These are phyloP conservation scores for Mariannaea elegans DNA, from an alignment of 2,329 filamentous ascomycete genomes.

Conservation along the genomic window DNA sequence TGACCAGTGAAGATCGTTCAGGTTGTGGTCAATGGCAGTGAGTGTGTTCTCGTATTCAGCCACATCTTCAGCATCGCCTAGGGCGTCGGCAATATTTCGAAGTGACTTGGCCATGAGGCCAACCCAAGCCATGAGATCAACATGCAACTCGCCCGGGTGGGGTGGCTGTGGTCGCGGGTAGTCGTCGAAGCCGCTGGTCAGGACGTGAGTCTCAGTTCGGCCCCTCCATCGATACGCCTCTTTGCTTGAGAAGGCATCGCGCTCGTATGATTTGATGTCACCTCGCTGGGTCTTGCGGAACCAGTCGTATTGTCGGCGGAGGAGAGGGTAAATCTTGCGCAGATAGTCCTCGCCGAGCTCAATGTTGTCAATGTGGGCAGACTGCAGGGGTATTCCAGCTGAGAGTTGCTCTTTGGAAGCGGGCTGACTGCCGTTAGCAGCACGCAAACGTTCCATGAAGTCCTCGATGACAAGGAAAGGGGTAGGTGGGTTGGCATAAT, in stretches of 20 bases:
- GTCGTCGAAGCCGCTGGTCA: constrained; percentile 95
- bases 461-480: constrained; percentile 88
- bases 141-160: constrained; percentile 93
- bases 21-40: constrained; percentile 82
- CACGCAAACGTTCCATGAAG: constrained; percentile 81
- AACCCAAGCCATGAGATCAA: constrained; percentile 95
- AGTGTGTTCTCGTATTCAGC: constrained; percentile 76
- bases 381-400: constrained; percentile 61
- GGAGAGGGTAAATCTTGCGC: constrained; percentile 80
- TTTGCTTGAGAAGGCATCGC: constrained; percentile 85
- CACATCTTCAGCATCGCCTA: constrained; percentile 81
- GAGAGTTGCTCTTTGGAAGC: constrained; percentile 55
- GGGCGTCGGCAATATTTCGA: constrained; percentile 76
- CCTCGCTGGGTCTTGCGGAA: constrained; percentile 92
- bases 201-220: constrained; percentile 83
- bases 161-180: constrained; percentile 94
- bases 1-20: constrained; percentile 94
- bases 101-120: constrained; percentile 95
- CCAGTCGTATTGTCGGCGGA: constrained; percentile 92
- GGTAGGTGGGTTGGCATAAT: constrained; percentile 97
- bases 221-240: constrained; percentile 97
- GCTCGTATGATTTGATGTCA: constrained; percentile 90
- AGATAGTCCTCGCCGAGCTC: constrained; percentile 77
- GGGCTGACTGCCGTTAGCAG: constrained; percentile 57
- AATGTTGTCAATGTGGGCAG: constrained; percentile 72